Conservation (phyloP, 1,284 basidiomycete genomes). For the Sanghuangporus sanghuang region DNA sequence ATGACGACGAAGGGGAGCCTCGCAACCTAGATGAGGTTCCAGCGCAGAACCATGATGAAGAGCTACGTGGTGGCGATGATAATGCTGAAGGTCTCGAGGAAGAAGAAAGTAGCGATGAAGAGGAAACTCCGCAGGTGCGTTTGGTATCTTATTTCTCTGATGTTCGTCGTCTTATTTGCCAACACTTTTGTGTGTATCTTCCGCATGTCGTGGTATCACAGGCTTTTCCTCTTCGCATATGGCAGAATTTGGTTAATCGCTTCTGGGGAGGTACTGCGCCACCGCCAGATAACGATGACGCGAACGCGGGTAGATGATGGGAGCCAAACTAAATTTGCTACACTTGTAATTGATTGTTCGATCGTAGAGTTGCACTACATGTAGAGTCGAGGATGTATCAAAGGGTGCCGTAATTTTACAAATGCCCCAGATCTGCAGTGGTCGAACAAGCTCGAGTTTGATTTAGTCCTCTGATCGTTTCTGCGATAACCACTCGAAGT, state of each 20-base stretch:
- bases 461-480: no score
- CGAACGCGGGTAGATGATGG: neutral
- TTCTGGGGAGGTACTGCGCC: slow-evolving; percentile 47
- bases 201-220: slow-evolving; percentile 24
- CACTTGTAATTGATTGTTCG: neutral
- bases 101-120: slow-evolving; percentile 25
- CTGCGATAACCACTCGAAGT: no score
- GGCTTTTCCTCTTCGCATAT: slow-evolving; percentile 57
- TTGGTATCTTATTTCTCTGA: neutral
- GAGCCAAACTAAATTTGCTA: neutral
- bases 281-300: neutral
- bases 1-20: slow-evolving; percentile 16
- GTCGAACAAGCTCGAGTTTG: no score
- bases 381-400: neutral
- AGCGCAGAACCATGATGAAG: slow-evolving; percentile 23
- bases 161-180: neutral
- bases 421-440: no score
- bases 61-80: slow-evolving; percentile 23
- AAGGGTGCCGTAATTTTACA: neutral
- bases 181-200: neutral
- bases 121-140: slow-evolving; percentile 46
- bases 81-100: slow-evolving; percentile 23
- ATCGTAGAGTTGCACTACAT: neutral
- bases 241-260: slow-evolving; percentile 54
- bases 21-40: slow-evolving; percentile 11